These are phyloP conservation scores for Alternaria ethzedia DNA, from an alignment of 2,329 filamentous ascomycete species.

Conservation along the genomic window DNA sequence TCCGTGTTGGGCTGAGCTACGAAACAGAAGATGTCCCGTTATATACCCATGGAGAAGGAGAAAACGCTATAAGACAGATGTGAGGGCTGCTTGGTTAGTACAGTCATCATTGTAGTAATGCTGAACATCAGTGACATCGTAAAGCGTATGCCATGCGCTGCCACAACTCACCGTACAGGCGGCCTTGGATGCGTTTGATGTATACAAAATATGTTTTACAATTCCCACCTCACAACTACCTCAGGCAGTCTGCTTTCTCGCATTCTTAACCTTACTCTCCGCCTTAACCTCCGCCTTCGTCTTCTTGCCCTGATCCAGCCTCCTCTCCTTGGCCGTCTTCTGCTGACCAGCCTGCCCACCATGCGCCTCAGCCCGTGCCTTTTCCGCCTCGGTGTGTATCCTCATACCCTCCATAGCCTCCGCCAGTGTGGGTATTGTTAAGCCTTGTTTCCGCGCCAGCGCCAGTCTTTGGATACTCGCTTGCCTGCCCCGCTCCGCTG, in stretches of 20 bases:
- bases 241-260: conserved; percentile 26
- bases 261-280: conserved; percentile 29
- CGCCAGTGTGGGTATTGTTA: conserved; percentile 38
- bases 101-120: background rate
- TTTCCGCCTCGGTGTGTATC: conserved; percentile 26
- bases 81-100: background rate
- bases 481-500: conserved; percentile 45
- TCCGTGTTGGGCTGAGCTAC: background rate
- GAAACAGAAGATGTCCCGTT: background rate
- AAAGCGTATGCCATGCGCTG: background rate
- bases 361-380: conserved; percentile 29
- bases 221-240: background rate
- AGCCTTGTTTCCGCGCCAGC: conserved; percentile 34
- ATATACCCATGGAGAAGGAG: background rate
- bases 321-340: conserved; percentile 35
- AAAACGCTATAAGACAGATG: background rate
- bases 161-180: background rate
- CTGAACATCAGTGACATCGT: background rate
- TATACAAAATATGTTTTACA: conserved; percentile 4
- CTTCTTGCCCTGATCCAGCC: conserved; percentile 30
- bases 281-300: conserved; percentile 31
- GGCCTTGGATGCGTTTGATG: background rate
- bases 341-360: conserved; percentile 35
- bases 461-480: conserved; percentile 37
- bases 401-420: conserved; percentile 39